Conservation (phyloP, 2,329 filamentous ascomycete species). For the Xylariaceae sp. region DNA sequence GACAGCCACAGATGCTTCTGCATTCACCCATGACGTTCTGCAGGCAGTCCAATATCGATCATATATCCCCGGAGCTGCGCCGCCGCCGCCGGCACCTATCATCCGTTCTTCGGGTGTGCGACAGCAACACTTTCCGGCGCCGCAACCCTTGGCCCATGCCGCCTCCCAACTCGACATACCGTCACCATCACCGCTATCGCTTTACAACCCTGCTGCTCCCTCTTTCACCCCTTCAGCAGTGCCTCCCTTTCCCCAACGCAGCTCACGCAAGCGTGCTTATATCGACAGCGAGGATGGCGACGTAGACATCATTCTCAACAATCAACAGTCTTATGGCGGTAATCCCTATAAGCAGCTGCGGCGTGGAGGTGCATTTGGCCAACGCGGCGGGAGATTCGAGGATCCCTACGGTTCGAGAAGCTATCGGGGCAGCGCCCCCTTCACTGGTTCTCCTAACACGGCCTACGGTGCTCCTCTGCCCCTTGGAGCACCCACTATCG, state of each 20-base stretch:
- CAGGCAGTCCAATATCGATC: slow-evolving; percentile 56
- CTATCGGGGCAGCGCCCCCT: slow-evolving; percentile 21
- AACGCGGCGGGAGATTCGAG: slow-evolving; percentile 35
- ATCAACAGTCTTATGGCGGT: slow-evolving; percentile 15
- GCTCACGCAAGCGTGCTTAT: slow-evolving; percentile 50
- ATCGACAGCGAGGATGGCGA: slow-evolving; percentile 46
- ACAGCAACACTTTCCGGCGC: slow-evolving; percentile 8
- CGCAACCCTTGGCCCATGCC: slow-evolving; percentile 14
- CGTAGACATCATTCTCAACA: slow-evolving; percentile 34
- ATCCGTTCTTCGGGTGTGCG: slow-evolving; percentile 7
- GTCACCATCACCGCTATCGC: slow-evolving; percentile 7
- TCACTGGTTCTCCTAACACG: slow-evolving; percentile 9
- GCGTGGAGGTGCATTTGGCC: slow-evolving; percentile 41
- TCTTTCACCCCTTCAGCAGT: slow-evolving; percentile 14
- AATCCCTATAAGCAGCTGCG: slow-evolving; percentile 57
- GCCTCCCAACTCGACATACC: slow-evolving; percentile 18
- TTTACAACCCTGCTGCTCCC: slow-evolving; percentile 15
- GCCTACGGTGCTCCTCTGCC: slow-evolving; percentile 23
- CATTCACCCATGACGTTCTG: slow-evolving; percentile 69
- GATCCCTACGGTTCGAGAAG: slow-evolving; percentile 31
- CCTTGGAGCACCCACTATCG: slow-evolving; percentile 42
- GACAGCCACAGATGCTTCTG: slow-evolving; percentile 43
- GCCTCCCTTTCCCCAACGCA: slow-evolving; percentile 19
- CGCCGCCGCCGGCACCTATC: slow-evolving; percentile 33
- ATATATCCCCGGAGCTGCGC: slow-evolving; percentile 52